Conservation (phyloP, 805 yeast species). For the Barnettozyma wickerhamii region DNA sequence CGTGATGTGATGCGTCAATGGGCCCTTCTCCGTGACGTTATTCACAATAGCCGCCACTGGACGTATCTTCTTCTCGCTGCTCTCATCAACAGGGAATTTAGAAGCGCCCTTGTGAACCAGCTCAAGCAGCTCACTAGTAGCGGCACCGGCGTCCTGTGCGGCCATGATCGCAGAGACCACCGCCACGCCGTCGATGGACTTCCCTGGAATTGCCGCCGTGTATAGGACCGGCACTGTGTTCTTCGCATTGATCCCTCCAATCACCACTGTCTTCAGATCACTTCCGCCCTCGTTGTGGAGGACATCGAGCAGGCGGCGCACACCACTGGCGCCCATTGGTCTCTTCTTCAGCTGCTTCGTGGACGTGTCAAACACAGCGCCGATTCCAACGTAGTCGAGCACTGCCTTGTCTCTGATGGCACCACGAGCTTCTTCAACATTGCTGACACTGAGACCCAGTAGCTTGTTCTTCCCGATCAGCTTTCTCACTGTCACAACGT, state of each 20-base stretch:
- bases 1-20: slow-evolving; percentile 83
- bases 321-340: slow-evolving; percentile 71
- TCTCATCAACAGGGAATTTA: background rate
- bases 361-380: slow-evolving; percentile 68
- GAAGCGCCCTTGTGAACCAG: slow-evolving; percentile 18
- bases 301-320: slow-evolving; percentile 46
- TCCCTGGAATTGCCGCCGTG: slow-evolving; percentile 42
- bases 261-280: slow-evolving; percentile 60
- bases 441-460: slow-evolving; percentile 72
- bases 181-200: slow-evolving; percentile 72
- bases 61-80: background rate
- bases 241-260: slow-evolving; percentile 69
- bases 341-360: slow-evolving; percentile 57
- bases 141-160: slow-evolving; percentile 43
- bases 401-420: slow-evolving; percentile 38
- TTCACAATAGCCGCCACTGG: slow-evolving; percentile 14
- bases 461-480: slow-evolving; percentile 72
- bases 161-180: slow-evolving; percentile 87
- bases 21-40: slow-evolving; percentile 32
- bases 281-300: slow-evolving; percentile 33
- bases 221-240: slow-evolving; percentile 58
- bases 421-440: slow-evolving; percentile 47
- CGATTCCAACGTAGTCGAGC: slow-evolving; percentile 82
- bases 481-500: slow-evolving; percentile 45
- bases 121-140: slow-evolving; percentile 38